phyloP scores from a whole-genome alignment of 257 asterid genomes.

The Rhazya stricta region DNA sequence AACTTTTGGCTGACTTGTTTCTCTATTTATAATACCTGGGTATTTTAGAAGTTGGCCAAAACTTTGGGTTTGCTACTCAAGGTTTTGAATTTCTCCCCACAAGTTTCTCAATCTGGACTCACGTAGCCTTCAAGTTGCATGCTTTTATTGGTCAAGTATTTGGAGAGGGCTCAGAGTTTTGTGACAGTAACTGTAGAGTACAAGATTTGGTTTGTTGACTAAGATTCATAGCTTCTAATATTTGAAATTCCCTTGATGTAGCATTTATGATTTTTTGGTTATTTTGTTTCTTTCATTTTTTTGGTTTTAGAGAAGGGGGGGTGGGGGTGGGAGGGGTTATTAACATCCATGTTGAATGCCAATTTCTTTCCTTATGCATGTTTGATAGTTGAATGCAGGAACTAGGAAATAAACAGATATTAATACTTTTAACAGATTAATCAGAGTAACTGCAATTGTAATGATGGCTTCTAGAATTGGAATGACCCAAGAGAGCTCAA shows the following conservation, averaged over 20 bases:
- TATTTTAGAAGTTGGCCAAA: background rate
- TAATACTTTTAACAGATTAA: background rate
- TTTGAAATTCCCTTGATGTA: background rate
- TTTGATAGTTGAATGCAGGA: background rate
- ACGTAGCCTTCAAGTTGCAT: background rate
- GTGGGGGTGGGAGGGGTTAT: no score
- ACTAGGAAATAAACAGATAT: background rate
- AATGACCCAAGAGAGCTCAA: background rate
- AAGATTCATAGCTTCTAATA: background rate
- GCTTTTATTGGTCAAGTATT: background rate
- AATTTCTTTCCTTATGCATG: background rate
- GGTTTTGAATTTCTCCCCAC: background rate
- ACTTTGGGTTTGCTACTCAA: background rate
- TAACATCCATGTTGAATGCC: no score
- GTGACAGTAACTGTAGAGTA: background rate
- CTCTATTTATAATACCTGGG: no score
- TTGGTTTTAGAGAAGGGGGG: no score
- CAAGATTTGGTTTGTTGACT: background rate
- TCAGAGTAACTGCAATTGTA: background rate
- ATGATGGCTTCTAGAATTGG: background rate
- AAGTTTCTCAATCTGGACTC: background rate
- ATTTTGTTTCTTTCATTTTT: no score
- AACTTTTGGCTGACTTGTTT: background rate
- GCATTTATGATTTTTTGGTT: background rate
- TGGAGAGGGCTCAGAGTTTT: background rate